These are phyloP conservation scores for Benincasa hispida DNA, from an alignment of 306 rosid genomes.

Conservation along the genomic window DNA sequence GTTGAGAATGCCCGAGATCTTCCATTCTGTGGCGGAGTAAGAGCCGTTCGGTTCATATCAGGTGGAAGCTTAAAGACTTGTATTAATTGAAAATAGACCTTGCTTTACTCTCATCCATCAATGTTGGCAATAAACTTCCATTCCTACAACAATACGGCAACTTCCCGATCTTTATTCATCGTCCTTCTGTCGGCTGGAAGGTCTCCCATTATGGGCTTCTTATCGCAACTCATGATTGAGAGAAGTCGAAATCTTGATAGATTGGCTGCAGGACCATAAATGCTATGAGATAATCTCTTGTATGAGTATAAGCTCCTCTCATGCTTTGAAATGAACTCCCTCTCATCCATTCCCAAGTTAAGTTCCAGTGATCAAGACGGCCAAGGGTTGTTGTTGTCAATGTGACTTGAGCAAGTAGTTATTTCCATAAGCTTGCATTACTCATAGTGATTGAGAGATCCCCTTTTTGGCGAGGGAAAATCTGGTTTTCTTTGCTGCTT, in stretches of 20 bases:
- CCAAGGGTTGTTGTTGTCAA: slow-evolving; percentile 38
- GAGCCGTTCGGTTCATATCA: slow-evolving; percentile 25
- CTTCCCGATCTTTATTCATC: slow-evolving; percentile 26
- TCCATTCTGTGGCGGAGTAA: slow-evolving; percentile 49
- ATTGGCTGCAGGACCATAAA: slow-evolving; percentile 33
- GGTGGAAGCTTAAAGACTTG: slow-evolving; percentile 62
- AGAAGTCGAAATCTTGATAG: slow-evolving; percentile 41
- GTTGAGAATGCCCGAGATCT: slow-evolving; percentile 33
- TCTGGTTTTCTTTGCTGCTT: slow-evolving; percentile 17
- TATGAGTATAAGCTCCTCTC: slow-evolving; percentile 60
- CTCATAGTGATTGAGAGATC: slow-evolving; percentile 48
- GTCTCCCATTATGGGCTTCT: slow-evolving; percentile 30
- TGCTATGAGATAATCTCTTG: slow-evolving; percentile 22
- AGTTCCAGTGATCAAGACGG: slow-evolving; percentile 52
- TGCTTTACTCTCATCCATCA: slow-evolving; percentile 33
- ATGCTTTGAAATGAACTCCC: slow-evolving; percentile 56
- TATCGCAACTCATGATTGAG: slow-evolving; percentile 42
- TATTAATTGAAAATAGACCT: slow-evolving; percentile 25
- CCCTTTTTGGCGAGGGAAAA: slow-evolving; percentile 43
- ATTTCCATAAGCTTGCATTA: slow-evolving; percentile 29
- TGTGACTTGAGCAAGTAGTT: slow-evolving; percentile 45
- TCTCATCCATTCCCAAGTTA: slow-evolving; percentile 61
- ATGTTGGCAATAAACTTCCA: slow-evolving; percentile 36
- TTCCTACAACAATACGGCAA: slow-evolving; percentile 45
- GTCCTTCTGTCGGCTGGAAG: slow-evolving; percentile 39